Evolutionary conservation across 495 filamentous ascomycete species (phyloP).

Genomic region (Penicillium tannophilum): DNA sequence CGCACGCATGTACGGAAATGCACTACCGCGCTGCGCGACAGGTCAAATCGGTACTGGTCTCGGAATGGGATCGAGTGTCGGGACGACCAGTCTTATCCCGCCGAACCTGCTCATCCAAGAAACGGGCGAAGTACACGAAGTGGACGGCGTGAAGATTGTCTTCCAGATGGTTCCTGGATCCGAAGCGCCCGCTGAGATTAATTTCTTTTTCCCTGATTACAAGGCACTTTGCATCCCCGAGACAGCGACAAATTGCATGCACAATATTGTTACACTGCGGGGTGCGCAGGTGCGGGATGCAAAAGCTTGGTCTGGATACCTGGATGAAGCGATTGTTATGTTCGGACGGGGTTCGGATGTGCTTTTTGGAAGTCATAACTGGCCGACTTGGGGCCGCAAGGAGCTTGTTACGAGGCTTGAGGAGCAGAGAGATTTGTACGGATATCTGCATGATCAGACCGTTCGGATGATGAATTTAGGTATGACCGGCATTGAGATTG

Average conservation of each 20-base stretch:
- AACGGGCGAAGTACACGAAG: constrained; percentile 14
- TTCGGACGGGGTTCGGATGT: constrained; percentile 21
- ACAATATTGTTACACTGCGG: constrained; percentile 31
- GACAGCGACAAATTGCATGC: constrained; percentile 25
- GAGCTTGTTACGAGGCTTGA: constrained; percentile 22
- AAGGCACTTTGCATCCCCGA: constrained; percentile 27
- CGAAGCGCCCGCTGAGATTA: constrained; percentile 30
- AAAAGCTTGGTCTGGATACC: constrained; percentile 23
- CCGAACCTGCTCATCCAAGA: constrained; percentile 23
- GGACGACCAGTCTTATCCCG: constrained; percentile 18
- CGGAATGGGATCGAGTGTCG: constrained; percentile 21
- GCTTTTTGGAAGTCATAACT: constrained; percentile 26
- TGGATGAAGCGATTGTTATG: constrained; percentile 25
- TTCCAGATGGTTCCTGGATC: constrained; percentile 32
- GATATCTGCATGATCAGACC: constrained; percentile 39
- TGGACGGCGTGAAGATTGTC: constrained; percentile 26
- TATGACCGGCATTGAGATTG: constrained; percentile 35
- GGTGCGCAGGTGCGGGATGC: constrained; percentile 28
- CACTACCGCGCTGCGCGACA: constrained; percentile 8
- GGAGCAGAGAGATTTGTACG: constrained; percentile 38
- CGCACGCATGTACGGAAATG: constrained; percentile 27
- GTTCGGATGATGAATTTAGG: constrained; percentile 34
- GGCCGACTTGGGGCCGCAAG: constrained; percentile 33
- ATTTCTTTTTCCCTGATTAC: constrained; percentile 26
- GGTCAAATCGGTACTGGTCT: constrained; percentile 26